Conservation (phyloP, 208 protist species). For the Blechomonas ayalai region DNA sequence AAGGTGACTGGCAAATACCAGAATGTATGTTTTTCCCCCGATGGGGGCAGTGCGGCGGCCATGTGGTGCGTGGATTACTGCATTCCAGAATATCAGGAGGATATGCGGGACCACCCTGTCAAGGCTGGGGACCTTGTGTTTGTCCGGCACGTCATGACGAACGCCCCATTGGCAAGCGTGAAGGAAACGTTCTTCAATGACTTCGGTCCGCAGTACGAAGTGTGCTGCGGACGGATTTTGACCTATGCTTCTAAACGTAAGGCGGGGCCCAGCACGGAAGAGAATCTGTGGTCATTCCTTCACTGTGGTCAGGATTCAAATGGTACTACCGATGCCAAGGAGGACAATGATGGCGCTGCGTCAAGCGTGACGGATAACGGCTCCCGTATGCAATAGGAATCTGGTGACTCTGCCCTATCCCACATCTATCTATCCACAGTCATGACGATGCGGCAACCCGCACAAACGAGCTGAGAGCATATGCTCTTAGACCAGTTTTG, state of each 20-base stretch:
- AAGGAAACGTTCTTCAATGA: constrained; percentile 70
- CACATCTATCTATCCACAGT: too few relatives aligned
- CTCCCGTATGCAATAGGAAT: too few relatives aligned
- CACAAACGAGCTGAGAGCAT: too few relatives aligned
- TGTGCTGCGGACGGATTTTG: constrained; percentile 50
- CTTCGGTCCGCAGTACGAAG: constrained; percentile 78
- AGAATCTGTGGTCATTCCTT: constrained; percentile 83
- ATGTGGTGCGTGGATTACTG: constrained; percentile 79
- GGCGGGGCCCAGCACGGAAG: constrained; percentile 20
- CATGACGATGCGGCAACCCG: not conserved
- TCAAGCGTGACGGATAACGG: too few relatives aligned
- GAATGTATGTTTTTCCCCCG: constrained; percentile 77
- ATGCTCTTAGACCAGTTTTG: too few relatives aligned
- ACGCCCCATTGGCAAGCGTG: constrained; percentile 45
- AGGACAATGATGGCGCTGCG: not conserved
- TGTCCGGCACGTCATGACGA: constrained; percentile 79
- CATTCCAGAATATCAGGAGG: constrained; percentile 69
- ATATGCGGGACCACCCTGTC: constrained; percentile 80
- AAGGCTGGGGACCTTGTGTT: constrained; percentile 58
- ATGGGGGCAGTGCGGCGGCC: constrained; percentile 43
- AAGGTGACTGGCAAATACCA: constrained; percentile 66
- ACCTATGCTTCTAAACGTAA: constrained; percentile 32
- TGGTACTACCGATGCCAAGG: constrained; percentile 1
- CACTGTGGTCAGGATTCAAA: constrained; percentile 35
- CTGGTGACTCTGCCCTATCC: too few relatives aligned